These are phyloP conservation scores for Lactarius indigo DNA, from an alignment of 768 basidiomycete genomes.

Conservation along the genomic window DNA sequence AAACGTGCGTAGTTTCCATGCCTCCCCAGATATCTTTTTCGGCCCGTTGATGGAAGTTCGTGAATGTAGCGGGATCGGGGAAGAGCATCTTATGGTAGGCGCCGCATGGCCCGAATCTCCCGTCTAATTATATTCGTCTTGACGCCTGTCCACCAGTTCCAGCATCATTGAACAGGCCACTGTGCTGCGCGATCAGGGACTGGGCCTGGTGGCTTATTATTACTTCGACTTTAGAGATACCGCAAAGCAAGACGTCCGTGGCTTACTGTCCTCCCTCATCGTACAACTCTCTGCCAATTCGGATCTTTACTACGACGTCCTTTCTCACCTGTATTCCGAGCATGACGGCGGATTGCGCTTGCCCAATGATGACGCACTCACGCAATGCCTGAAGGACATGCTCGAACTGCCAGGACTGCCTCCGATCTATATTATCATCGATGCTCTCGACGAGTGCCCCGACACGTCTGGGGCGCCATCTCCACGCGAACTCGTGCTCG, in stretches of 20 bases:
- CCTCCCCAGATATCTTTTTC: not conserved
- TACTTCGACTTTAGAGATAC: constrained; percentile 16
- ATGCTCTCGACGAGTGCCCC: constrained; percentile 13
- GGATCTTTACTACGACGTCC: not conserved
- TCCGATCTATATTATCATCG: not conserved
- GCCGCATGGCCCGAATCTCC: not conserved
- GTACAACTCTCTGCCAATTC: constrained; percentile 2
- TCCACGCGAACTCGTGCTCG: constrained; percentile 1
- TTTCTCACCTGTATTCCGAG: not conserved
- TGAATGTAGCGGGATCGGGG: not conserved
- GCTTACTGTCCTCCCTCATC: constrained; percentile 10
- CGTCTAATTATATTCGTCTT: not conserved
- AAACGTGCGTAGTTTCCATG: not conserved
- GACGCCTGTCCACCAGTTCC: not conserved
- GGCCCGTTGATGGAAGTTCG: not conserved
- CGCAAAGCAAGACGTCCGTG: constrained; percentile 2
- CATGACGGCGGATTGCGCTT: not conserved
- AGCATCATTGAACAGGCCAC: constrained; percentile 1
- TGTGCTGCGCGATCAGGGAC: not conserved
- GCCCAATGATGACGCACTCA: not conserved
- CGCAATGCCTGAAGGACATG: constrained; percentile 3
- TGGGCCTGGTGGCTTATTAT: constrained; percentile 9
- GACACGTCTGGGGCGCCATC: constrained; percentile 1
- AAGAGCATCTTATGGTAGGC: not conserved
- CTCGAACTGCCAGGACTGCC: not conserved